Evolutionary conservation across 768 basidiomycete genomes (phyloP), one percentile per base, ranked within the genome.

Genomic region (Pulveroboletus sp.): DNA sequence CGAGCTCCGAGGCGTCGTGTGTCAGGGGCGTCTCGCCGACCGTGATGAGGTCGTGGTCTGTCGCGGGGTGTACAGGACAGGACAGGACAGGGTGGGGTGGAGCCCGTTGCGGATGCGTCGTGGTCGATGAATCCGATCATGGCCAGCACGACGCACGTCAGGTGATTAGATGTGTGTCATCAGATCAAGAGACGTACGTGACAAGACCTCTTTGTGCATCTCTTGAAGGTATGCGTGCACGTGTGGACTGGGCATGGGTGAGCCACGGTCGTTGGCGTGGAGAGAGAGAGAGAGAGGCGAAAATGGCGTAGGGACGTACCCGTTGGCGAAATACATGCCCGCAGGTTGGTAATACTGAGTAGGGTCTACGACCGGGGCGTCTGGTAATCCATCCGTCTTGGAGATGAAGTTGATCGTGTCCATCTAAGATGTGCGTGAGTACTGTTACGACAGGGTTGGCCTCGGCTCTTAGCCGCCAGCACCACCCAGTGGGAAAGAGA

Each of bases 401-500:
- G 81, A 84, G 23, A 85, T 78, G 43, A 81, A 61, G 62, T 87
- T 84, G 65, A 87, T 87, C 40, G 82, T 80, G 46, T 86, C 84
- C 81, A 83, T 82, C 82, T 82, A 52, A n/a, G 24, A 47, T 43
- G 36, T 10, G 24, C 31, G 32, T 40, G 36, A 3, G 14, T 19
- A 19, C n/a, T n/a, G n/a, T n/a, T n/a, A n/a, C n/a, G n/a, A n/a
- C n/a, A n/a, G n/a, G n/a, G n/a, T n/a, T n/a, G n/a, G 24, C 12
- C 8, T 41, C 43, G 47, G 41, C 34, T 53, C 35, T 34, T 44
- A 46, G 23, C 45, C 50, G 33, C 11, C 13, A 37, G 13, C 32
- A 16, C 20, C 13, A 35, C 39, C 46, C n/a, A 9, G 27, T 17
- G 11, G 43, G 13, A 23, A 27, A 17, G 41, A 34, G 32, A 55